These are phyloP conservation scores for Lyophyllum semitale DNA, from an alignment of 768 basidiomycete species.

Conservation along the genomic window DNA sequence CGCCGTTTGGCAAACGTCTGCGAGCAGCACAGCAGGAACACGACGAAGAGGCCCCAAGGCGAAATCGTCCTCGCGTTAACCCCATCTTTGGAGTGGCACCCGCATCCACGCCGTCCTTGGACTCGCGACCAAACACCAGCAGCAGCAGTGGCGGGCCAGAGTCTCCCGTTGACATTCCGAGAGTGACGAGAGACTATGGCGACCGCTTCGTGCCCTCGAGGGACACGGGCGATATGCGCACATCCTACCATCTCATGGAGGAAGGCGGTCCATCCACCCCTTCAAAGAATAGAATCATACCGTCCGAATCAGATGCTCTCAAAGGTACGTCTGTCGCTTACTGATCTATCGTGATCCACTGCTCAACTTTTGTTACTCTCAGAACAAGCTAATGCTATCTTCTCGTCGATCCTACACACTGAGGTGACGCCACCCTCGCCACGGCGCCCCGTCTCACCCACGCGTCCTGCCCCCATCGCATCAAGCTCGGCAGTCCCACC, in stretches of 20 bases:
- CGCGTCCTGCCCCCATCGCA: conserved; percentile 42
- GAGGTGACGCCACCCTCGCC: conserved; percentile 78
- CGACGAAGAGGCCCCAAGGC: conserved; percentile 55
- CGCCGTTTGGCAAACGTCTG: conserved; percentile 82
- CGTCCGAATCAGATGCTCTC: conserved; percentile 73
- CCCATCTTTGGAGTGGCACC: conserved; percentile 52
- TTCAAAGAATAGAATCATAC: conserved; percentile 63
- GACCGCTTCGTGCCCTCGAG: conserved; percentile 73
- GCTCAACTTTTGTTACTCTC: conserved; percentile 2
- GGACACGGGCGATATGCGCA: conserved; percentile 63
- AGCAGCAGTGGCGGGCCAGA: conserved; percentile 52
- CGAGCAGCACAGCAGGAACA: conserved; percentile 66
- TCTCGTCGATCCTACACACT: conserved; percentile 73
- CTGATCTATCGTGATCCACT: neutral
- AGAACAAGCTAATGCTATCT: conserved; percentile 88
- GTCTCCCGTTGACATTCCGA: conserved; percentile 37
- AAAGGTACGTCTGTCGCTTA: conserved; percentile 49
- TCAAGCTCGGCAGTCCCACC: conserved; percentile 44
- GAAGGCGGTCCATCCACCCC: conserved; percentile 60
- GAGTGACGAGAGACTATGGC: conserved; percentile 47
- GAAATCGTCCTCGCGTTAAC: conserved; percentile 53
- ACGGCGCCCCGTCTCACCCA: conserved; percentile 61
- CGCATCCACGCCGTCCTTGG: conserved; percentile 56
- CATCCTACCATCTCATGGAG: conserved; percentile 66
- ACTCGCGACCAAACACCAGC: conserved; percentile 54